phyloP scores from a whole-genome alignment of 495 filamentous ascomycete species.

The Xylaria flabelliformis region DNA sequence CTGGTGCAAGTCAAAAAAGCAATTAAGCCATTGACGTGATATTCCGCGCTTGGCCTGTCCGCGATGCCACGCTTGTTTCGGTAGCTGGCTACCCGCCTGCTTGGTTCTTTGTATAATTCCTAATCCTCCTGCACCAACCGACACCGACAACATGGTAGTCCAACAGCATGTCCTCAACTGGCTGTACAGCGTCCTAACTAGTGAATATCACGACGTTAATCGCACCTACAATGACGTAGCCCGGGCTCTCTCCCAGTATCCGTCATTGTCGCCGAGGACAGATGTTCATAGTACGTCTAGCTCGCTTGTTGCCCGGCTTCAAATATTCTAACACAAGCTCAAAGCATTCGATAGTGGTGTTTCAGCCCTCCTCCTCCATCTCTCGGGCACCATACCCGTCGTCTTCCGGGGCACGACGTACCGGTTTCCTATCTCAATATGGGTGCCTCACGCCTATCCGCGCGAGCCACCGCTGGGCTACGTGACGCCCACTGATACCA shows the following conservation, averaged over 20 bases:
- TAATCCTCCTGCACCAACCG: slow-evolving; percentile 6
- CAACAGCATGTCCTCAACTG: slow-evolving; percentile 90
- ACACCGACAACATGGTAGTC: slow-evolving; percentile 69
- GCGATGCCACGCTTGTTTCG: slow-evolving; percentile 15
- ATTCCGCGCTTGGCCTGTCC: background rate
- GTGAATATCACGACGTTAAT: slow-evolving; percentile 90
- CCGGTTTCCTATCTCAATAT: slow-evolving; percentile 88
- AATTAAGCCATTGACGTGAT: slow-evolving; percentile 9
- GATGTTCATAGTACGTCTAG: slow-evolving; percentile 86
- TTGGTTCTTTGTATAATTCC: background rate
- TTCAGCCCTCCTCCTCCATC: slow-evolving; percentile 84
- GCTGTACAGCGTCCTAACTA: slow-evolving; percentile 89
- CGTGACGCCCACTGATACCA: slow-evolving; percentile 85
- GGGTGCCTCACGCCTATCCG: slow-evolving; percentile 95
- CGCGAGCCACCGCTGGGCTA: slow-evolving; percentile 83
- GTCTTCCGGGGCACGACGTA: slow-evolving; percentile 87
- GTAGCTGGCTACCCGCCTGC: slow-evolving; percentile 23
- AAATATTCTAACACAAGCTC: slow-evolving; percentile 24
- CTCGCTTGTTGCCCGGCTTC: background rate
- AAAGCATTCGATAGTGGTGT: slow-evolving; percentile 87
- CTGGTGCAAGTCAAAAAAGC: background rate
- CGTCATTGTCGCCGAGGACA: slow-evolving; percentile 86
- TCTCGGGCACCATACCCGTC: slow-evolving; percentile 87
- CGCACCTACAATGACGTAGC: slow-evolving; percentile 92
- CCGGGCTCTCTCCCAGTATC: slow-evolving; percentile 78